Conservation (phyloP, 257 asterid species). For the Anisodus acutangulus region DNA sequence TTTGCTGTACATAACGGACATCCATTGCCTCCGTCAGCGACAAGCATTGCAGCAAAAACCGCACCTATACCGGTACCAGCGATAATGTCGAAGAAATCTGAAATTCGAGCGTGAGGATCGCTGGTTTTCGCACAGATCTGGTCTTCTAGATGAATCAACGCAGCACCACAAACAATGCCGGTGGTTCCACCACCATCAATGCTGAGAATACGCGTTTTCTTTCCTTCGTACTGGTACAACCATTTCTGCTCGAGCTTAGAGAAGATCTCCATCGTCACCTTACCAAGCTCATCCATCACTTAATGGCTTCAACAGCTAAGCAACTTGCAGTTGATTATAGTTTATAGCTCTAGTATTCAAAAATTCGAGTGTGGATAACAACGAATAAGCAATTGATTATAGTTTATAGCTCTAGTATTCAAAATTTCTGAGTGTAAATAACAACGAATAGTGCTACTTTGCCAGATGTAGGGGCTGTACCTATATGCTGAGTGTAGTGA, state of each 20-base stretch:
- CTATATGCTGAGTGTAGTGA: neutral
- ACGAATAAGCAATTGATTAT: no score
- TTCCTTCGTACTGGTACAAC: conserved; percentile 77
- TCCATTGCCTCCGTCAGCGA: conserved; percentile 72
- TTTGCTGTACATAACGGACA: conserved; percentile 72
- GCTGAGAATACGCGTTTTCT: conserved; percentile 72
- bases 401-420: no score
- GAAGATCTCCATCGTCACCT: conserved; percentile 79
- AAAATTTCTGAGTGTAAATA: neutral
- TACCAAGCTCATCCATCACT: conserved; percentile 64
- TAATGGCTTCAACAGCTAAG: neutral
- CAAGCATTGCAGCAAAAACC: conserved; percentile 73
- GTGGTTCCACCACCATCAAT: conserved; percentile 88
- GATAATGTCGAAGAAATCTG: conserved; percentile 79
- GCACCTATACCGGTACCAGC: conserved; percentile 96
- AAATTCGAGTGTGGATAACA: neutral
- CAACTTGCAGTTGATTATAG: no score
- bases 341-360: no score
- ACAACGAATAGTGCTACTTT: neutral
- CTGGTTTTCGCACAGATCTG: conserved; percentile 75
- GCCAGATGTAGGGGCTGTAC: neutral
- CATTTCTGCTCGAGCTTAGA: conserved; percentile 91
- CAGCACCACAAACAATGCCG: conserved; percentile 62
- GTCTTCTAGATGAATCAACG: conserved; percentile 72
- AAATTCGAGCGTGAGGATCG: conserved; percentile 62